A percentile compares a stretch with the other conserved stretches of the same genome.
These are phyloP conservation scores for Silene latifolia DNA, from an alignment of 148 eudicot species.

Conservation along the genomic window DNA sequence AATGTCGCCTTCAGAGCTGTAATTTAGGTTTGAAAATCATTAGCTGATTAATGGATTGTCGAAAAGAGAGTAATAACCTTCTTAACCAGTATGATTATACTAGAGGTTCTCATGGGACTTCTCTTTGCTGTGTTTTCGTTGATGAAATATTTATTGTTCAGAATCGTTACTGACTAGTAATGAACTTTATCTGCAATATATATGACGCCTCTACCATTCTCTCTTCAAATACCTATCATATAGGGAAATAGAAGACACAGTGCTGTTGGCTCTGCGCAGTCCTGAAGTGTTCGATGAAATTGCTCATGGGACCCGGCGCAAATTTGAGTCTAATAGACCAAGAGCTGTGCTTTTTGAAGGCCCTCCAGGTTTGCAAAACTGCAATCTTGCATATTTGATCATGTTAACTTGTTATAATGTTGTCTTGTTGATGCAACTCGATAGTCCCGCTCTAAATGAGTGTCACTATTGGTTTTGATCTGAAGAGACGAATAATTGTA, in stretches of 20 bases:
- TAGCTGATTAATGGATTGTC: not conserved
- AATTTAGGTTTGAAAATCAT: not conserved
- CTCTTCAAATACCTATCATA: not conserved
- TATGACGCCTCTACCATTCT: not conserved
- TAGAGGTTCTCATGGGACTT: not conserved
- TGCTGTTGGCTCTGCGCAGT: slow-evolving; percentile 79
- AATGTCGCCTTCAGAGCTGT: not conserved
- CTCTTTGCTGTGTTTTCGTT: not conserved
- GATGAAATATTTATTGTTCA: not conserved
- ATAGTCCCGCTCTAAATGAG: not conserved
- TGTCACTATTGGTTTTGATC: not conserved
- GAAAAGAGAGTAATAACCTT: not conserved
- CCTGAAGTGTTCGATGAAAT: slow-evolving; percentile 96
- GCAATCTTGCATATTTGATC: slow-evolving; percentile 2
- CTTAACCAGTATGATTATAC: not conserved
- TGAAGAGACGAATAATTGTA: not conserved
- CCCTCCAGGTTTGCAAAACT: slow-evolving; percentile 74
- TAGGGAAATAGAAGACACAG: slow-evolving; percentile 86
- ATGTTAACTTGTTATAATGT: not conserved
- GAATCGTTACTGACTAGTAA: not conserved
- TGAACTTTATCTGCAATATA: not conserved
- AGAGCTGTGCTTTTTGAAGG: slow-evolving; percentile 96
- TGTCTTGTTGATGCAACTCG: not conserved
- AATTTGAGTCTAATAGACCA: slow-evolving; percentile 93
- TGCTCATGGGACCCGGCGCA: slow-evolving; percentile 89